These are phyloP conservation scores for Venturiaceae sp. DNA, from an alignment of 2,329 filamentous ascomycete species.

Conservation along the genomic window DNA sequence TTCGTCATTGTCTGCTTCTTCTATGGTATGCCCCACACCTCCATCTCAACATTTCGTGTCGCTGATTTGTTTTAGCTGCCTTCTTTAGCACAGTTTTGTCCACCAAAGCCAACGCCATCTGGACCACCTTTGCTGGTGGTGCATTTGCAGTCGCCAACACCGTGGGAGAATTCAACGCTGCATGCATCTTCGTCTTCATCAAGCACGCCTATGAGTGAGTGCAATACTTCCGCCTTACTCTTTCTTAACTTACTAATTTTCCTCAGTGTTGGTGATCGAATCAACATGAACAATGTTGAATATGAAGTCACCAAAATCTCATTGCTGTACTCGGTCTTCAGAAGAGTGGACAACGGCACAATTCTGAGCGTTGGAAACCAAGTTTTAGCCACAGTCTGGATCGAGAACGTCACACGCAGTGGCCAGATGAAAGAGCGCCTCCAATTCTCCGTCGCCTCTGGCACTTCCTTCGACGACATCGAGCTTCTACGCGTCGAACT, in stretches of 20 bases:
- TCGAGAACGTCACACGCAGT: conserved; percentile 25
- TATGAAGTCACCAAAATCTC: conserved; percentile 20
- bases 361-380: conserved; percentile 23
- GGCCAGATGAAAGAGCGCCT: conserved; percentile 23
- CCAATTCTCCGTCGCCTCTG: conserved; percentile 14
- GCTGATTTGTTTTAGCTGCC: conserved; percentile 10
- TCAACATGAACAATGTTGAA: conserved; percentile 18
- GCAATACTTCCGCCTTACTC: conserved; percentile 17
- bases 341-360: conserved; percentile 16
- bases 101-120: neutral
- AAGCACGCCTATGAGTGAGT: conserved; percentile 21
- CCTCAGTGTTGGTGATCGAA: conserved; percentile 9
- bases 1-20: conserved; percentile 19
- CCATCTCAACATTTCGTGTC: neutral
- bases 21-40: conserved; percentile 14
- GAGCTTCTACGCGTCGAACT: neutral
- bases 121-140: conserved; percentile 8
- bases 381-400: conserved; percentile 23
- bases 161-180: conserved; percentile 15
- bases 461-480: neutral
- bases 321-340: conserved; percentile 23
- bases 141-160: conserved; percentile 18
- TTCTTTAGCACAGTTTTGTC: conserved; percentile 20
- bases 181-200: conserved; percentile 18
- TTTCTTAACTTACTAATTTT: neutral